Evolutionary conservation across 805 yeast species (phyloP).

Genomic region (Hyphopichia homilentoma): DNA sequence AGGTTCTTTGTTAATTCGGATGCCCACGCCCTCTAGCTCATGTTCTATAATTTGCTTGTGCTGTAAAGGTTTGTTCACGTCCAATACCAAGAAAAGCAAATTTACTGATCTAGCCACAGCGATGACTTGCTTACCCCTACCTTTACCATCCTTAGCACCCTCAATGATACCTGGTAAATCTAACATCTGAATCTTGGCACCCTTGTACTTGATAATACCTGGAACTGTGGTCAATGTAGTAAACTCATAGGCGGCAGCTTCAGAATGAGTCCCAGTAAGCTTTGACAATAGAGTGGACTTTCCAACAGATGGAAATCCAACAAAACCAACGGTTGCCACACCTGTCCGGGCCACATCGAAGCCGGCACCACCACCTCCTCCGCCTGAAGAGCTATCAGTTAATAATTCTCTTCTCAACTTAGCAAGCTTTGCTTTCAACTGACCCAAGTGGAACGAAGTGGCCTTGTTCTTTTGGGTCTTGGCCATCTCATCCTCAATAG

Average conservation of each 20-base stretch:
- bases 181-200: conserved; percentile 95
- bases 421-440: conserved; percentile 93
- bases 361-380: conserved; percentile 89
- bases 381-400: conserved; percentile 49
- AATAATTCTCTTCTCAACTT: conserved; percentile 89
- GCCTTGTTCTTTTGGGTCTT: conserved; percentile 97
- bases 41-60: conserved; percentile 92
- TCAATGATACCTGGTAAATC: conserved; percentile 89
- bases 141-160: conserved; percentile 89
- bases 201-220: conserved; percentile 91
- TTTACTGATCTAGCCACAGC: conserved; percentile 99
- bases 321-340: conserved; percentile 95
- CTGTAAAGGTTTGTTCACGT: conserved; percentile 92
- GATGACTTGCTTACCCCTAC: conserved; percentile 94
- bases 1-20: conserved; percentile 84
- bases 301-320: conserved; percentile 97
- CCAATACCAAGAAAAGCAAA: conserved; percentile 86
- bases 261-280: conserved; percentile 93
- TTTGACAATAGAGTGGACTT: conserved; percentile 81
- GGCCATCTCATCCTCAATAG: conserved; percentile 97
- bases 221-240: conserved; percentile 97
- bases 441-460: conserved; percentile 96
- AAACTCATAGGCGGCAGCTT: conserved; percentile 97
- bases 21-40: conserved; percentile 97
- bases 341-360: conserved; percentile 99